Evolutionary conservation across 2,329 filamentous ascomycete genomes (phyloP), one percentile per base, ranked within the genome.

Genomic region (Neocucurbitaria cava): DNA sequence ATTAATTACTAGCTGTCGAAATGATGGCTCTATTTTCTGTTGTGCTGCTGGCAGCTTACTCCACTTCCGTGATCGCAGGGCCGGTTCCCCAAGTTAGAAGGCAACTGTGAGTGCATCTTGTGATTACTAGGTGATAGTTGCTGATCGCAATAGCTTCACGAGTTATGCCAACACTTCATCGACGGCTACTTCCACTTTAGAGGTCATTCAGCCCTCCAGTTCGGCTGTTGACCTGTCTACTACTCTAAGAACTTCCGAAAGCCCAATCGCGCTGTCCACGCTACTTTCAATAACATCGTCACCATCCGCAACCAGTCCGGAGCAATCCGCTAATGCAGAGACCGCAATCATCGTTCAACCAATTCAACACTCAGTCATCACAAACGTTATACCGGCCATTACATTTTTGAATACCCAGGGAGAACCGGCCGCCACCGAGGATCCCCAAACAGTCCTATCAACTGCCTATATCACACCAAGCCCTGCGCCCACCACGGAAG

Each of bases 21-120:
- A 61, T 33, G 54, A 72, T 74, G 71, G 50, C 61, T 58, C 42
- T 69, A 43, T 55, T 65, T 59, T 54, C 41, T 40, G 54, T 47
- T 10, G 64, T 69, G 72, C 73, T 76, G 72, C 73, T 77, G 71
- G 73, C 74, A 74, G 73, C 73, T 44, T 71, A 39, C 50, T 70
- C 57, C 39, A 62, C 61, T 48, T 53, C 55, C 13, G 61, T 66
- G 61, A 62, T 67, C 26, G 70, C 69, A 49, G 72, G 74, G 11
- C 74, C 74, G 21, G 62, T 77, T 36, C 74, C 73, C 11, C 63
- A 52, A 35, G 57, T 66, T 45, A 65, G 57, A 53, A 69, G 62
- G 52, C 61, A 64, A 36, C 49, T 71, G 72, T 74, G 61, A 65
- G 73, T 59, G 8, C 5, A 45, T n/a, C 23, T 21, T 28, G 2